phyloP scores from a whole-genome alignment of 2,329 filamentous ascomycete genomes.

The Colletotrichum aenigma region DNA sequence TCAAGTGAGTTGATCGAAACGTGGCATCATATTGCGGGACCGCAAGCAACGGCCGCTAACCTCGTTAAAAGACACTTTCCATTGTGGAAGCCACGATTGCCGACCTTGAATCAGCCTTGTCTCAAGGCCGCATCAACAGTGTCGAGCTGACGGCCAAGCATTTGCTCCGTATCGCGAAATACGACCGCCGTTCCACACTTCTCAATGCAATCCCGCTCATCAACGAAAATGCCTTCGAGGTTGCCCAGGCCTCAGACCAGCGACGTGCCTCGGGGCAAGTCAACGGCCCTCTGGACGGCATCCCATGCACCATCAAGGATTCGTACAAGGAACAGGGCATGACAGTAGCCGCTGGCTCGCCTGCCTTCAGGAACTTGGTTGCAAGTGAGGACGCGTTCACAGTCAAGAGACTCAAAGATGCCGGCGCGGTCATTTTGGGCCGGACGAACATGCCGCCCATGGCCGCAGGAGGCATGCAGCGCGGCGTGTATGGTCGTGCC shows the following conservation, averaged over 20 bases:
- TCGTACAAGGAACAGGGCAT: constrained; percentile 58
- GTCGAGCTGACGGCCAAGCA: constrained; percentile 31
- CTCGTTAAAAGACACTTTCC: not conserved
- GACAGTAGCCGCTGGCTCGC: constrained; percentile 57
- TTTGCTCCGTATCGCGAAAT: constrained; percentile 28
- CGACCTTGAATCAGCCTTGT: constrained; percentile 25
- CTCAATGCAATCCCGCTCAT: constrained; percentile 31
- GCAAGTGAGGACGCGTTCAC: constrained; percentile 57
- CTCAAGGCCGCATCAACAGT: constrained; percentile 21
- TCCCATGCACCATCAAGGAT: constrained; percentile 64
- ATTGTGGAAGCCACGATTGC: constrained; percentile 29
- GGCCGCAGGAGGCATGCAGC: constrained; percentile 62
- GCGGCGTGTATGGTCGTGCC: constrained; percentile 59
- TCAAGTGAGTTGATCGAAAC: not conserved
- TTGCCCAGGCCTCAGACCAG: constrained; percentile 31
- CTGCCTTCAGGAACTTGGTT: constrained; percentile 53
- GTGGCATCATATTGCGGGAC: not conserved
- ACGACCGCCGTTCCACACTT: constrained; percentile 26
- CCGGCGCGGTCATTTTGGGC: constrained; percentile 53
- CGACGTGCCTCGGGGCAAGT: constrained; percentile 14
- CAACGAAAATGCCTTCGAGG: constrained; percentile 26
- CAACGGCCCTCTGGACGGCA: constrained; percentile 50
- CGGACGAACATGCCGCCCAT: constrained; percentile 63
- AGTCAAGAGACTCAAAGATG: constrained; percentile 51
- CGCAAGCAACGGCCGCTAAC: not conserved